A percentile compares a stretch with the other conserved stretches of the same genome.
Evolutionary conservation across 2,329 filamentous ascomycete species (phyloP).

Genomic region (Fusarium sp.): DNA sequence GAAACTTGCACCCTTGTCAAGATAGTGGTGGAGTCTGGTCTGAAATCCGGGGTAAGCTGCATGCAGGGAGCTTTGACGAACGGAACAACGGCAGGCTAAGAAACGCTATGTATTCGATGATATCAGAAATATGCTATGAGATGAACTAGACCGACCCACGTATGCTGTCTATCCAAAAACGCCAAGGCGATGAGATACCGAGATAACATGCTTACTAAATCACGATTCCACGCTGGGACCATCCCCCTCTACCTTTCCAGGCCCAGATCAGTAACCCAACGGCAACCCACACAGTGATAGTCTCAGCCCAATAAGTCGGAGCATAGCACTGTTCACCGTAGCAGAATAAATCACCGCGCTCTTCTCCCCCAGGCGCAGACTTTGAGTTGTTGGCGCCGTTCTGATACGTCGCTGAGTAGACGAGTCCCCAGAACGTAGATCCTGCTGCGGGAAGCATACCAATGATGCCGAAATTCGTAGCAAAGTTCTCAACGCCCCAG

Average conservation of each 20-base stretch:
- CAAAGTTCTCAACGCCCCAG: conserved; percentile 98
- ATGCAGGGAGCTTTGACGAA: conserved; percentile 14
- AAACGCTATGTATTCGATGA: background rate
- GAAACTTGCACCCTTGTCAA: conserved; percentile 4
- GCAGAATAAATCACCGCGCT: conserved; percentile 69
- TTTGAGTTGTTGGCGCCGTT: conserved; percentile 61
- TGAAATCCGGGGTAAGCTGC: conserved; percentile 30
- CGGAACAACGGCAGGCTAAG: background rate
- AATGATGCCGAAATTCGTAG: conserved; percentile 96
- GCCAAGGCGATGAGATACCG: conserved; percentile 12
- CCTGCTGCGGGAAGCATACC: conserved; percentile 90
- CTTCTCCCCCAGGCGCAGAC: conserved; percentile 39
- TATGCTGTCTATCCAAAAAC: conserved; percentile 30
- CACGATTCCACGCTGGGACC: conserved; percentile 78
- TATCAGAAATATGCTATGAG: background rate
- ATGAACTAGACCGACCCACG: background rate
- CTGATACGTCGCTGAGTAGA: conserved; percentile 88
- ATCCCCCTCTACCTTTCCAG: conserved; percentile 81
- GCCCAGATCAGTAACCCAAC: conserved; percentile 77
- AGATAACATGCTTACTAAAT: conserved; percentile 48
- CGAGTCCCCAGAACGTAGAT: conserved; percentile 85
- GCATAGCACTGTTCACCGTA: conserved; percentile 85
- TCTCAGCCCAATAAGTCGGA: conserved; percentile 85
- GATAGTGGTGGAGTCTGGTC: background rate
- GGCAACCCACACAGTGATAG: conserved; percentile 79